phyloP scores from a whole-genome alignment of 768 basidiomycete genomes.

The Calvatia gigantea region DNA sequence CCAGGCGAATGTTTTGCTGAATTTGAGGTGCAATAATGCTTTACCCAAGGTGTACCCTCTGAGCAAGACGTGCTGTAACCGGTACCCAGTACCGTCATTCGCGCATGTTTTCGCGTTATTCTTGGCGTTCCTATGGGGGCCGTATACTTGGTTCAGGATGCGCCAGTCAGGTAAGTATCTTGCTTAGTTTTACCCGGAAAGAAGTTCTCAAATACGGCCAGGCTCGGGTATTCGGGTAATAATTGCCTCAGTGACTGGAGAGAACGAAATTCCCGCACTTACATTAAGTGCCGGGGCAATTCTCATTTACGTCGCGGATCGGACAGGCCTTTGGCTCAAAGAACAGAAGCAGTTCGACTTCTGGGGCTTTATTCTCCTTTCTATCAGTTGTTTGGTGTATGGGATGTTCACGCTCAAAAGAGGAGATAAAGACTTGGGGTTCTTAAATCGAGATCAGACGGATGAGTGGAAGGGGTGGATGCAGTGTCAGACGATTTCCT shows the following conservation, averaged over 20 bases:
- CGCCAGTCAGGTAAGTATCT: constrained; percentile 17
- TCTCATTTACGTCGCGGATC: constrained; percentile 77
- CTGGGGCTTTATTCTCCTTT: constrained; percentile 63
- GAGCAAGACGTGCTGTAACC: constrained; percentile 78
- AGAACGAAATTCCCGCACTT: constrained; percentile 12
- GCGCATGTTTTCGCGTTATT: constrained; percentile 53
- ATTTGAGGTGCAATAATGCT: constrained; percentile 74
- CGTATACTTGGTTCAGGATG: constrained; percentile 37
- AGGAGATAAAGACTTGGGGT: constrained; percentile 80
- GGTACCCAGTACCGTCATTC: constrained; percentile 63
- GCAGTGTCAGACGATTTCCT: constrained; percentile 61
- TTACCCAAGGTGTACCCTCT: constrained; percentile 61
- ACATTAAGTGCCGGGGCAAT: constrained; percentile 17
- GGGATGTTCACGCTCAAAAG: constrained; percentile 68
- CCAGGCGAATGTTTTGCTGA: constrained; percentile 78
- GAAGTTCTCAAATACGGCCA: background rate
- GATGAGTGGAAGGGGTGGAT: constrained; percentile 99
- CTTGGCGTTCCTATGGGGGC: constrained; percentile 47
- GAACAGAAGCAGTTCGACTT: constrained; percentile 83
- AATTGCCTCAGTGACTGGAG: constrained; percentile 4
- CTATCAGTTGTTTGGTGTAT: constrained; percentile 43
- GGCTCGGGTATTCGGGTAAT: constrained; percentile 6
- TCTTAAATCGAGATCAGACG: constrained; percentile 89
- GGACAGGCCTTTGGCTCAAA: constrained; percentile 85
- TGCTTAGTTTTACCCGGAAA: background rate